Conservation (phyloP, 2,329 filamentous ascomycete genomes). For the Apiospora sp. region DNA sequence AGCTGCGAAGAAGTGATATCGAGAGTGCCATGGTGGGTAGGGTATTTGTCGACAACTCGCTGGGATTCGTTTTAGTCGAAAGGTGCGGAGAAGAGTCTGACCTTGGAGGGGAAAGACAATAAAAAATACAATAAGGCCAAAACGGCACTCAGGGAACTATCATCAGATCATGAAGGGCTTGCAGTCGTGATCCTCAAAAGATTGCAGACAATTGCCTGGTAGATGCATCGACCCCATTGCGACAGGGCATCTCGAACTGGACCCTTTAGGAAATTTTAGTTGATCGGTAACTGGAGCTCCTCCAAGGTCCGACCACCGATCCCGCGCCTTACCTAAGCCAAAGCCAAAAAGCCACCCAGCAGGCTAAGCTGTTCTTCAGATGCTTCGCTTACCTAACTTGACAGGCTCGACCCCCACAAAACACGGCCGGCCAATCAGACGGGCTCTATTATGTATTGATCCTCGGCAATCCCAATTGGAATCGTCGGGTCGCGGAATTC, state of each 20-base stretch:
- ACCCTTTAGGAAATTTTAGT: conserved; percentile 17
- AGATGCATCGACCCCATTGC: not conserved
- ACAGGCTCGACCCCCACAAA: not conserved
- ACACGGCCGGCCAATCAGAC: not conserved
- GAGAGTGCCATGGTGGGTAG: not conserved
- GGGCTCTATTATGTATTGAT: conserved; percentile 9
- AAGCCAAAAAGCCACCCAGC: not conserved
- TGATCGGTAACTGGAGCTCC: conserved; percentile 3
- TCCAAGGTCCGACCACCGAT: conserved; percentile 9
- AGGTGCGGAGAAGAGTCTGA: not conserved
- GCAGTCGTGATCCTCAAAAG: not conserved
- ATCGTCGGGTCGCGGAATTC: conserved; percentile 20
- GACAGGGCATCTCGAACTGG: not conserved
- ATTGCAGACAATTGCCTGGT: not conserved
- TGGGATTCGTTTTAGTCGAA: not conserved
- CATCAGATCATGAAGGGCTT: conserved; percentile 6
- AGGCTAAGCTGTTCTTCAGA: not conserved
- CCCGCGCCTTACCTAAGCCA: not conserved
- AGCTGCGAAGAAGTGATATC: not conserved
- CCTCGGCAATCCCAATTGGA: conserved; percentile 24
- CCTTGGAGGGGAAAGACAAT: not conserved
- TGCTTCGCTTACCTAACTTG: conserved; percentile 10
- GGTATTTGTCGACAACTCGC: not conserved
- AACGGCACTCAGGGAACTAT: not conserved
- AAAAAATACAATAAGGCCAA: not conserved